Conservation (phyloP, 2,329 filamentous ascomycete genomes). For the Epichloe sp. region DNA sequence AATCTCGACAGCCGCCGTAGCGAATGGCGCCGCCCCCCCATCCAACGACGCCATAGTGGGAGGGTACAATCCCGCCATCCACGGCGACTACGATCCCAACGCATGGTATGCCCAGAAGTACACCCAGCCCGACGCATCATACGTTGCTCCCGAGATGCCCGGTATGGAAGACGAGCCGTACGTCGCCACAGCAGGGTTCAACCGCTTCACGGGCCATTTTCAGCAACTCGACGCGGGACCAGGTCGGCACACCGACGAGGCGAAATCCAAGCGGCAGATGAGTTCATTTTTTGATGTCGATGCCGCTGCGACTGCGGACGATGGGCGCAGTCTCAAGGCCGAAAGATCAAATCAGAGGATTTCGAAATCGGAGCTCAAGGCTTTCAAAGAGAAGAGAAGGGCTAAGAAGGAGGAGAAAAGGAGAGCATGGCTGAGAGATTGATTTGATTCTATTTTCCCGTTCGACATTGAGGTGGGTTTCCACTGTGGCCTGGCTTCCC, state of each 20-base stretch:
- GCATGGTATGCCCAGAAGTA: slow-evolving; percentile 75
- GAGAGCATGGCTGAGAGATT: slow-evolving; percentile 76
- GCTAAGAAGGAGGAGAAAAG: slow-evolving; percentile 92
- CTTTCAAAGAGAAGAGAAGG: slow-evolving; percentile 79
- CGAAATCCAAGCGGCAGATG: slow-evolving; percentile 80
- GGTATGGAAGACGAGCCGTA: slow-evolving; percentile 40
- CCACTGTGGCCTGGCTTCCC: not conserved
- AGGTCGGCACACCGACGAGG: slow-evolving; percentile 73
- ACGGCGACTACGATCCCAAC: slow-evolving; percentile 90
- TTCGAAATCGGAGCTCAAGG: slow-evolving; percentile 74
- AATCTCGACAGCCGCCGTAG: slow-evolving; percentile 14
- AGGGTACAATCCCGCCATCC: slow-evolving; percentile 91
- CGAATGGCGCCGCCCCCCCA: slow-evolving; percentile 8
- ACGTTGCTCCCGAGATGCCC: slow-evolving; percentile 14
- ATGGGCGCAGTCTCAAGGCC: slow-evolving; percentile 81
- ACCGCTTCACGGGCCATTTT: slow-evolving; percentile 78
- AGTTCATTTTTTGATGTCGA: slow-evolving; percentile 94
- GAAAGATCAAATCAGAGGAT: slow-evolving; percentile 79
- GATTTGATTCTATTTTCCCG: not conserved
- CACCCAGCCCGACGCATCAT: slow-evolving; percentile 21
- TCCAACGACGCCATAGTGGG: slow-evolving; percentile 35
- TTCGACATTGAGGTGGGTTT: not conserved
- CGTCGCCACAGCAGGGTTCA: slow-evolving; percentile 64
- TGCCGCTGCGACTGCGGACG: slow-evolving; percentile 78
- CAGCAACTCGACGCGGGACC: slow-evolving; percentile 55